Evolutionary conservation across 2,329 filamentous ascomycete genomes (phyloP).

Genomic region (Colletotrichum salicis): DNA sequence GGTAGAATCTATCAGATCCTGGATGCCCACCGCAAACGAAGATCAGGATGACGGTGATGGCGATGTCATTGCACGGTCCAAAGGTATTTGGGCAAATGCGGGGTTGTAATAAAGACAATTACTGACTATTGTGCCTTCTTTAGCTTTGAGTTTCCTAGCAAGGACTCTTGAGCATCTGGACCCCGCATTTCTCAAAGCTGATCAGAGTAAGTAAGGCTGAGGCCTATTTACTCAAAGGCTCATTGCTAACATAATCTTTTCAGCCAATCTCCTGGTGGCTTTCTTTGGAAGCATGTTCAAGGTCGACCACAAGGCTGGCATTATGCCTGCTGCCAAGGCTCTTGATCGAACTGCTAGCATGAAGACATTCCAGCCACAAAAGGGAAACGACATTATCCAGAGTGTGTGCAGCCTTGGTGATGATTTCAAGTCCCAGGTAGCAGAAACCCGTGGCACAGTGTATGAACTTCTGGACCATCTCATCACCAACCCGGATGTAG

Average conservation of each 20-base stretch:
- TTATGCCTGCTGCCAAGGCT: constrained; percentile 64
- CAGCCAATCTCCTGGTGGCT: constrained; percentile 58
- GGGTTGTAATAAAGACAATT: not conserved
- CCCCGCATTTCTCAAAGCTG: constrained; percentile 56
- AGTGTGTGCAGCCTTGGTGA: constrained; percentile 63
- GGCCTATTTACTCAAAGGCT: constrained; percentile 47
- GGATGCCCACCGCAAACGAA: constrained; percentile 59
- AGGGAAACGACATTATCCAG: constrained; percentile 60
- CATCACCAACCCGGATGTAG: constrained; percentile 54
- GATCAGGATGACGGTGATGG: constrained; percentile 50
- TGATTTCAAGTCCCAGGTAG: constrained; percentile 65
- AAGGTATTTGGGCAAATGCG: constrained; percentile 48
- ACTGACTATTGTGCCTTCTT: not conserved
- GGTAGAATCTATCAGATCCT: constrained; percentile 65
- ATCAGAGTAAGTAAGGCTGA: constrained; percentile 56
- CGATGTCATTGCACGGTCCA: constrained; percentile 65
- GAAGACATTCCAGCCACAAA: constrained; percentile 61
- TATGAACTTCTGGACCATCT: constrained; percentile 61
- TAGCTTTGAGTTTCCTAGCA: constrained; percentile 68
- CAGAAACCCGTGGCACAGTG: constrained; percentile 62
- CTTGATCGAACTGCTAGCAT: constrained; percentile 60
- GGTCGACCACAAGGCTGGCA: constrained; percentile 68
- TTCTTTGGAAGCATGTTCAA: constrained; percentile 71
- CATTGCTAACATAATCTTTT: constrained; percentile 45
- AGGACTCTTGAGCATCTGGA: constrained; percentile 62